These are phyloP conservation scores for Colletotrichum acutatum DNA, from an alignment of 2,329 filamentous ascomycete genomes.

Conservation along the genomic window DNA sequence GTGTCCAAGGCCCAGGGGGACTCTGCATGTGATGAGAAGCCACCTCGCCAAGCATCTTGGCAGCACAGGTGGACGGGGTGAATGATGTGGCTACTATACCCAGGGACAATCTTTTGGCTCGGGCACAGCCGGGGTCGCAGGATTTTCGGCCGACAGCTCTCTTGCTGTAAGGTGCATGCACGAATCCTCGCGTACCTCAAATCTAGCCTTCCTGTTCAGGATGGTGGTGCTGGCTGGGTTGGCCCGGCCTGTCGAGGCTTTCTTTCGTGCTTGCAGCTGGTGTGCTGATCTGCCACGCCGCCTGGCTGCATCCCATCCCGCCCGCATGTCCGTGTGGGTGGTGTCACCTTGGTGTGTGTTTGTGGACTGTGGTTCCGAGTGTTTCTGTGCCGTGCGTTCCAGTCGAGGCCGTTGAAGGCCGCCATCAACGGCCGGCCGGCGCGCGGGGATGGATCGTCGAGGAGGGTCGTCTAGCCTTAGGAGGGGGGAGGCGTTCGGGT, in stretches of 20 bases:
- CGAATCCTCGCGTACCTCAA: too few relatives aligned
- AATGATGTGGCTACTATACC: background rate
- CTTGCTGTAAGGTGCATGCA: too few relatives aligned
- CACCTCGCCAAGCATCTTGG: constrained; percentile 20
- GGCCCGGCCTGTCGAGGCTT: background rate
- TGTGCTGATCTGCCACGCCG: background rate
- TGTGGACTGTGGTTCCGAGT: background rate
- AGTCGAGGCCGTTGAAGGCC: constrained; percentile 5
- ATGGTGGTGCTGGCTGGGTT: background rate
- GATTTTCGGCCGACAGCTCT: constrained; percentile 20
- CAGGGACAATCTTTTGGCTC: background rate
- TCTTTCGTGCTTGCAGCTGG: background rate
- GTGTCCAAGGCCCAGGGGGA: background rate
- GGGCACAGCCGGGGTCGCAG: constrained; percentile 15
- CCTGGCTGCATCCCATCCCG: background rate
- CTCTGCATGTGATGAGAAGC: background rate
- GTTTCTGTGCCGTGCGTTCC: background rate
- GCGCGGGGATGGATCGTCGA: background rate
- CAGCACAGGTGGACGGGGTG: background rate
- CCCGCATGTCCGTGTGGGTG: background rate
- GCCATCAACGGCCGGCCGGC: background rate
- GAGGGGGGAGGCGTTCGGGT: background rate
- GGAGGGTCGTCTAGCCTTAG: background rate
- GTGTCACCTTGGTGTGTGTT: background rate
- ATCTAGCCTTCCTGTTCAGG: background rate